Evolutionary conservation across 345 rosid species (phyloP), one percentile per base, ranked within the genome.

Genomic region (Syzygium aqueum): DNA sequence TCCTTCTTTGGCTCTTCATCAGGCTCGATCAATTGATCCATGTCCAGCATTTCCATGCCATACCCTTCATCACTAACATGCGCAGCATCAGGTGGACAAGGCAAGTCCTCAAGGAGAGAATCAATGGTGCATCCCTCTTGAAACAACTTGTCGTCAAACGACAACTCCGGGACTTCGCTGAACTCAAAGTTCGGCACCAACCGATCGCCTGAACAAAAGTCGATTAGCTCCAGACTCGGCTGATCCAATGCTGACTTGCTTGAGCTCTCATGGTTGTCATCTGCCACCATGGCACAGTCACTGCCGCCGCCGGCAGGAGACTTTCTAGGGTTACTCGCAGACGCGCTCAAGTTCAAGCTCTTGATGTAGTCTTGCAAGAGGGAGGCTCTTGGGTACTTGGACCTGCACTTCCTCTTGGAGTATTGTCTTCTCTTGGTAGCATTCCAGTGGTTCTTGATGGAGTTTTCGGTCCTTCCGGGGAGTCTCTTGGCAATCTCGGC

Each of bases 361-460:
- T 94, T 96, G 89, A 98, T 98, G 89, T 98, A 98, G 40, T 96
- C 99, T 85, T 98, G 99, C 86, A 98, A 92, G 59, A 96, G 92
- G 17, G 99, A 91, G 57, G 92, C 92, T 88, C 93, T 91, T 5
- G 98, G 97, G 92, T 92, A 87, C 91, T 95, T 98, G 4, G 99
- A 91, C 2, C 97, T 93, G 85, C 97, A 95, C 77, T 94, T 98
- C 87, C 99, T 88, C 91, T 94, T 98, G 0, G 99, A 94, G 87
- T 90, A 94, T 51, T 96, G 99, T 92, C 97, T 94, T 86, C 99
- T 90, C 89, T 96, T 98, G 49, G 99, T 98, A 46, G 98, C 99
- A 52, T 96, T 98, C 99, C 99, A 96, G 85, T 98, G 99, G 92
- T 98, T 98, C 88, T 98, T 98, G 87, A 98, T 98, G n/a, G 99